These are phyloP conservation scores for Penicillium psychrofluorescens DNA, from an alignment of 495 filamentous ascomycete genomes.

Conservation along the genomic window DNA sequence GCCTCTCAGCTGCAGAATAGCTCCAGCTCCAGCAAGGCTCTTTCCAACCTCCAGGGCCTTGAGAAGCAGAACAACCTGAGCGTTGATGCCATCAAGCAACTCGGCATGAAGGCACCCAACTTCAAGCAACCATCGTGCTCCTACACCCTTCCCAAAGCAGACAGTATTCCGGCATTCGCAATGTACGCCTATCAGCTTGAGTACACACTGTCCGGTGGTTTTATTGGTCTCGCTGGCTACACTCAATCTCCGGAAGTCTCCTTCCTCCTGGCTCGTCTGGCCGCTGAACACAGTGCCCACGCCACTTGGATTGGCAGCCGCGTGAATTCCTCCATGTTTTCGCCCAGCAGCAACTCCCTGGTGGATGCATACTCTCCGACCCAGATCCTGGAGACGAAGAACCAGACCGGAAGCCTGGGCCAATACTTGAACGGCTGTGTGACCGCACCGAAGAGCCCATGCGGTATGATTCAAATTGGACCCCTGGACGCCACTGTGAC, in stretches of 20 bases:
- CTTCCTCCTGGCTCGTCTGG: conserved; percentile 25
- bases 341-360: conserved; percentile 14
- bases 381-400: conserved; percentile 15
- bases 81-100: conserved; percentile 16
- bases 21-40: conserved; percentile 8
- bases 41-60: conserved; percentile 18
- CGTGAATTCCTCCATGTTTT: conserved; percentile 16
- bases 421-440: conserved; percentile 20
- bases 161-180: conserved; percentile 10
- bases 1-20: conserved; percentile 11
- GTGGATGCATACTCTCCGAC: conserved; percentile 19
- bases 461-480: conserved; percentile 17
- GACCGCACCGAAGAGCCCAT: conserved; percentile 13
- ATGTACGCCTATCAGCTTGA: conserved; percentile 18
- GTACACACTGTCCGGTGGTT: conserved; percentile 16
- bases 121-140: conserved; percentile 17
- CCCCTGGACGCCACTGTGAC: conserved; percentile 14
- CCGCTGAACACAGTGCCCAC: conserved; percentile 21
- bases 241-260: conserved; percentile 27
- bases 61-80: conserved; percentile 18
- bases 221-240: conserved; percentile 24
- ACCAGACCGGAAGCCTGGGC: conserved; percentile 21
- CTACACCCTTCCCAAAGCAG: conserved; percentile 15
- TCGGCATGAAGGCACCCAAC: conserved; percentile 7
- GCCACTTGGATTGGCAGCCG: conserved; percentile 19